These are phyloP conservation scores for Boletus tomentosulus DNA, from an alignment of 768 basidiomycete species.

Conservation along the genomic window DNA sequence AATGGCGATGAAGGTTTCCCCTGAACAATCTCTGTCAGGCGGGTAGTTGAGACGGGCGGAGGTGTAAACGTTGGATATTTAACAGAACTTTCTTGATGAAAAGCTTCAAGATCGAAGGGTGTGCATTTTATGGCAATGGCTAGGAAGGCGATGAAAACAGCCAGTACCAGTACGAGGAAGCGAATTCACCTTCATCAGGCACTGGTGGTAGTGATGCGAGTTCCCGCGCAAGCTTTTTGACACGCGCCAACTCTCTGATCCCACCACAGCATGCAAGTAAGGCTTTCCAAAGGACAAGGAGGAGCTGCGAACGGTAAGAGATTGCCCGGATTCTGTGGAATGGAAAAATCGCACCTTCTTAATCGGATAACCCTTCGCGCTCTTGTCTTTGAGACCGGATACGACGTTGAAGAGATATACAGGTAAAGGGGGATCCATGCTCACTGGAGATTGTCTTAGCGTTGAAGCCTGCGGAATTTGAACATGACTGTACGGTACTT, in stretches of 20 bases:
- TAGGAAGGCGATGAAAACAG: conserved; percentile 21
- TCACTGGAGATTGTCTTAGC: conserved; percentile 57
- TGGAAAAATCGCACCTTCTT: conserved; percentile 66
- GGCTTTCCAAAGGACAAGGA: conserved; percentile 93
- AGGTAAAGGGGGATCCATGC: conserved; percentile 89
- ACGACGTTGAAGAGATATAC: conserved; percentile 89
- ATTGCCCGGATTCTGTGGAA: not conserved
- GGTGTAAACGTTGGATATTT: conserved; percentile 95
- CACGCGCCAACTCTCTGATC: conserved; percentile 76
- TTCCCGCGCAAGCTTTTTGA: conserved; percentile 82
- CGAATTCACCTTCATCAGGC: conserved; percentile 43
- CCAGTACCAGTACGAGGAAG: not conserved
- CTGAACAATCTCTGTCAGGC: conserved; percentile 20
- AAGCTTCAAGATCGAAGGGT: conserved; percentile 85
- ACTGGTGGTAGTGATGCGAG: conserved; percentile 66
- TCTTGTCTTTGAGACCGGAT: conserved; percentile 87
- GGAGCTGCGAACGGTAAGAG: conserved; percentile 49
- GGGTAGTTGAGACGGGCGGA: conserved; percentile 41
- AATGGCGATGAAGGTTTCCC: conserved; percentile 32
- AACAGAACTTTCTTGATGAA: conserved; percentile 84
- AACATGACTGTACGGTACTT: conserved; percentile 32
- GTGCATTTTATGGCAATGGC: conserved; percentile 79
- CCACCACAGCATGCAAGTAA: conserved; percentile 91
- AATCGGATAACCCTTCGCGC: conserved; percentile 92
- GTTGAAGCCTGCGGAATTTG: not conserved